These are phyloP conservation scores for Mycosphaerella sp. DNA, from an alignment of 2,329 filamentous ascomycete species.

Conservation along the genomic window DNA sequence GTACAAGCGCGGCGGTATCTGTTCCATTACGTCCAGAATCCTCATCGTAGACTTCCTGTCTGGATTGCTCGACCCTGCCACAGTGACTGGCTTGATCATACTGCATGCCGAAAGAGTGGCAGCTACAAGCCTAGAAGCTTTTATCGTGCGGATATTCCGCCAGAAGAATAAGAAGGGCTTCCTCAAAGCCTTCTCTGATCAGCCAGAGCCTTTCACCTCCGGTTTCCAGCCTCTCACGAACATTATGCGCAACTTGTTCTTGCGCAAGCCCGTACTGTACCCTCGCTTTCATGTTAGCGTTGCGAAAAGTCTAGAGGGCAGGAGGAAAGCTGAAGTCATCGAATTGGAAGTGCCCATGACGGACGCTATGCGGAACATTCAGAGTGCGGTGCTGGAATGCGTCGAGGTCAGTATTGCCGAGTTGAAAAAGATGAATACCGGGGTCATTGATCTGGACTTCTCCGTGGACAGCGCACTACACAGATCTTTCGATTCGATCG, in stretches of 20 bases:
- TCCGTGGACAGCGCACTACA: slow-evolving; percentile 88
- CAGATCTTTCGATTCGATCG: slow-evolving; percentile 82
- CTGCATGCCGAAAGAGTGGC: slow-evolving; percentile 82
- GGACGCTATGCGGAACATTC: slow-evolving; percentile 84
- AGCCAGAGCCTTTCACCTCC: slow-evolving; percentile 79
- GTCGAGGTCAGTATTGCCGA: slow-evolving; percentile 93
- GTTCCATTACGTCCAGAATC: slow-evolving; percentile 94
- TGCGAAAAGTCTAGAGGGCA: slow-evolving; percentile 81
- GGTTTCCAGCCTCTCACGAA: slow-evolving; percentile 83
- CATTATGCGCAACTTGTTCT: slow-evolving; percentile 88
- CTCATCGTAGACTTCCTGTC: slow-evolving; percentile 89
- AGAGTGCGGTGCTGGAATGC: slow-evolving; percentile 91
- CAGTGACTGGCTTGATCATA: slow-evolving; percentile 78
- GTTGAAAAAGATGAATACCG: slow-evolving; percentile 82
- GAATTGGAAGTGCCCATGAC: slow-evolving; percentile 97
- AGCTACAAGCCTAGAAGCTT: slow-evolving; percentile 85
- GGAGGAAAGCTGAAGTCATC: slow-evolving; percentile 91
- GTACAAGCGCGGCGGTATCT: slow-evolving; percentile 82
- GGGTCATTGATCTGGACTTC: slow-evolving; percentile 90
- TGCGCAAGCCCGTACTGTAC: slow-evolving; percentile 84
- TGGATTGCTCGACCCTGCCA: slow-evolving; percentile 71
- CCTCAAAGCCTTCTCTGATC: slow-evolving; percentile 92
- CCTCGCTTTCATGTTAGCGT: slow-evolving; percentile 90
- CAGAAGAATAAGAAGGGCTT: slow-evolving; percentile 94
- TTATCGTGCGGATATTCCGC: slow-evolving; percentile 87